Percentiles rank a stretch among this genome's conserved stretches.
phyloP scores from a whole-genome alignment of 2,329 filamentous ascomycete species.

The Leptographium galeiforme region DNA sequence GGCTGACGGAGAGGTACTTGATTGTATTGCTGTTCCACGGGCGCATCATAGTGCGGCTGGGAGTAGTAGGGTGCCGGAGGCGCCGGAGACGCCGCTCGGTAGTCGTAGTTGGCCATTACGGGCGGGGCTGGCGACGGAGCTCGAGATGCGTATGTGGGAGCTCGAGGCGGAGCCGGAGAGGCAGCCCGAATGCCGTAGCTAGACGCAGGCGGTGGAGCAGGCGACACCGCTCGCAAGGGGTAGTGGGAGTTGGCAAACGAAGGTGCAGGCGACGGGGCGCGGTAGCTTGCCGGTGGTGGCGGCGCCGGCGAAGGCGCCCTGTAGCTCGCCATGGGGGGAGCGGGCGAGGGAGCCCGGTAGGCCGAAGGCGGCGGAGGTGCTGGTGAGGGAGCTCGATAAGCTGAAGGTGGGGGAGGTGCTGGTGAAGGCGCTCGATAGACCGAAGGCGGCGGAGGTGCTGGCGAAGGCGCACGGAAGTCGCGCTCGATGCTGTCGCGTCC shows the following conservation, averaged over 20 bases:
- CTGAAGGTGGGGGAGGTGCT: neutral
- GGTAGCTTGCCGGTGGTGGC: neutral
- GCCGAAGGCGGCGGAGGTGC: neutral
- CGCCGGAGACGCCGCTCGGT: neutral
- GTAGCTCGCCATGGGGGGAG: neutral
- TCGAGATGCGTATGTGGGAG: neutral
- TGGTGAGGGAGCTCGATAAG: neutral
- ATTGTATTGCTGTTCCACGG: slow-evolving; percentile 5
- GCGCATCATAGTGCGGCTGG: neutral
- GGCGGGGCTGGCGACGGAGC: neutral
- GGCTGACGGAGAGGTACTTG: slow-evolving; percentile 8
- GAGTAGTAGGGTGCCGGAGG: neutral
- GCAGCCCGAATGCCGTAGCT: neutral
- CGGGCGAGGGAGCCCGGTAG: neutral
- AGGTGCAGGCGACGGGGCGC: neutral
- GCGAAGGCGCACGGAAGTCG: no score
- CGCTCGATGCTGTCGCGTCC: neutral
- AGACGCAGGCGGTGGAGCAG: neutral
- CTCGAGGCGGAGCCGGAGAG: neutral
- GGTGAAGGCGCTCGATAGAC: neutral
- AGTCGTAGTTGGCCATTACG: neutral
- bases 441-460: neutral
- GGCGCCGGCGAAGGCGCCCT: neutral
- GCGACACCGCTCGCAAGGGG: slow-evolving; percentile 2
- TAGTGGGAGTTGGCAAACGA: slow-evolving; percentile 3